These are phyloP conservation scores for Debaryomycetaceae sp. DNA, from an alignment of 1,139 yeast species.

Conservation along the genomic window DNA sequence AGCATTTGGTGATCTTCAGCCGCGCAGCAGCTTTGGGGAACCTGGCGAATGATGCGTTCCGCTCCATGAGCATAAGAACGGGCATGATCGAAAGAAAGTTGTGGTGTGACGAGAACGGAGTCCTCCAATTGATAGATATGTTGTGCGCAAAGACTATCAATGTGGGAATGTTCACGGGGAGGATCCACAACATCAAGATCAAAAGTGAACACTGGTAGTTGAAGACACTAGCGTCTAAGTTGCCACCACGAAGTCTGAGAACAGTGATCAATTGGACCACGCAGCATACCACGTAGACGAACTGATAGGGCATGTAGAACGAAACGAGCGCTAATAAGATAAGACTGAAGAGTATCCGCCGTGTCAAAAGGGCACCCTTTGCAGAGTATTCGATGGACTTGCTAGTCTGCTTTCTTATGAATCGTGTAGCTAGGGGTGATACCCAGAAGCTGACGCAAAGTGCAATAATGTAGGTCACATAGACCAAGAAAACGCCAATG, in stretches of 20 bases:
- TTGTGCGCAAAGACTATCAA: conserved; percentile 69
- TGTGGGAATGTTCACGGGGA: conserved; percentile 68
- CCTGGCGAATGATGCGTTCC: conserved; percentile 25
- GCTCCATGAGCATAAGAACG: conserved; percentile 48
- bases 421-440: neutral
- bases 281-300: conserved; percentile 62
- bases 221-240: conserved; percentile 12
- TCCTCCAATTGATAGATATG: conserved; percentile 63
- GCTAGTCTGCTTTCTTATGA: neutral
- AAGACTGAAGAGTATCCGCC: conserved; percentile 4
- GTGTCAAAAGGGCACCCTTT: neutral
- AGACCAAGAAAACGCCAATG: conserved; percentile 49
- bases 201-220: conserved; percentile 56
- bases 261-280: conserved; percentile 46
- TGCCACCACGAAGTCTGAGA: conserved; percentile 5
- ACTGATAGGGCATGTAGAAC: conserved; percentile 72
- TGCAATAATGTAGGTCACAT: conserved; percentile 21
- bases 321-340: conserved; percentile 44
- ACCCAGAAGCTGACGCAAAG: neutral
- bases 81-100: conserved; percentile 67
- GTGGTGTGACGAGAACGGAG: conserved; percentile 76
- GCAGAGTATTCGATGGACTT: neutral
- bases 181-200: conserved; percentile 60
- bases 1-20: conserved; percentile 3
- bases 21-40: conserved; percentile 9